phyloP scores from a whole-genome alignment of 2,329 filamentous ascomycete species.

The Mycocentrospora acerina region DNA sequence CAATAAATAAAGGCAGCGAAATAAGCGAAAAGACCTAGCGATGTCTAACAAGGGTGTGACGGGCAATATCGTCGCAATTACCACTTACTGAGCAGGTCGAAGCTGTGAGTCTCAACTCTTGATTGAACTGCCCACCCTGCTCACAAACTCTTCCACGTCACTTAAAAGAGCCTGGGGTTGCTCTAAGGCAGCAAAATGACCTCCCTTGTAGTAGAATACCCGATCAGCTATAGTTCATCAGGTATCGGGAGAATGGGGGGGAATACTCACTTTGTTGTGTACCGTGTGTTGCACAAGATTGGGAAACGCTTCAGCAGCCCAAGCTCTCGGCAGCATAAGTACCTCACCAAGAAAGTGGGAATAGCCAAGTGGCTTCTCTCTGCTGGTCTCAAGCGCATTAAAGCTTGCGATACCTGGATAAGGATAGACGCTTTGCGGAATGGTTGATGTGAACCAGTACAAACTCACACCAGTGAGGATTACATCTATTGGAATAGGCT shows the following conservation, averaged over 20 bases:
- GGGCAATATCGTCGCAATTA: no score
- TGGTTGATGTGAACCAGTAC: conserved; percentile 58
- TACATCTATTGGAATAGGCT: conserved; percentile 37
- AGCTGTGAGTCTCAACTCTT: no score
- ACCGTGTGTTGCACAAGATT: no score
- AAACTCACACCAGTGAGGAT: conserved; percentile 54
- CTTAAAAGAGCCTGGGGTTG: conserved; percentile 42
- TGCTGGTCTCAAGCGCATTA: no score
- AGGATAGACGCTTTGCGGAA: conserved; percentile 52
- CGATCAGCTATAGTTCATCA: conserved; percentile 42
- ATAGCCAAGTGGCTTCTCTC: conserved; percentile 48
- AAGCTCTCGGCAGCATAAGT: conserved; percentile 41
- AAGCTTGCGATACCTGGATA: conserved; percentile 45
- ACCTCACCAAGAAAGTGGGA: conserved; percentile 49
- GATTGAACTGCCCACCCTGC: no score
- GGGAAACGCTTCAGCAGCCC: conserved; percentile 43
- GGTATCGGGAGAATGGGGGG: no score
- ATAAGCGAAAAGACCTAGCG: no score
- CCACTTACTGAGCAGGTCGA: no score
- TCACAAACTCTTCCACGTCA: conserved; percentile 51
- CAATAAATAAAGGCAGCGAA: no score
- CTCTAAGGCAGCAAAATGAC: conserved; percentile 56
- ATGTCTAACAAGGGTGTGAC: no score
- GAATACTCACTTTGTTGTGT: no score
- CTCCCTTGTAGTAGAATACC: conserved; percentile 37